Percentiles rank a stretch among this genome's conserved stretches.
Evolutionary conservation across 352 stramenopile genomes (phyloP).

Genomic region (Globisporangium takayamanum): DNA sequence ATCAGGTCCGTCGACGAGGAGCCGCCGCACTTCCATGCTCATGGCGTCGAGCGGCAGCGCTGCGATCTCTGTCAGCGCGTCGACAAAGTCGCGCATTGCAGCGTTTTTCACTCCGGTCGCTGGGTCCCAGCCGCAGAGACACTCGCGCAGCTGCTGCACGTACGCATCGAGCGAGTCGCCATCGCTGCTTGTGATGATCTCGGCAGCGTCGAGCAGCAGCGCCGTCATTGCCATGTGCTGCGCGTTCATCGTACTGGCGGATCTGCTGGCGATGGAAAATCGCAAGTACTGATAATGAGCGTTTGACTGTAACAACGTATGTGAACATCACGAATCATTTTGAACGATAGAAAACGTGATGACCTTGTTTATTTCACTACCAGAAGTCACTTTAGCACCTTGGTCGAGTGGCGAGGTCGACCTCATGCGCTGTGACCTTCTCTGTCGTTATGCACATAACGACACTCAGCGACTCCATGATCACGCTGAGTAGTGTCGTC

Average conservation of each 20-base stretch:
- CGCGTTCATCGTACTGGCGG: background rate
- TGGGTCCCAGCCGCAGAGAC: constrained; percentile 38
- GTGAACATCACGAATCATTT: too few relatives aligned
- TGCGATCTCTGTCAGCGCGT: constrained; percentile 67
- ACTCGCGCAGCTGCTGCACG: constrained; percentile 13
- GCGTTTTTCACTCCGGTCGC: constrained; percentile 7
- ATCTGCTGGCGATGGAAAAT: background rate
- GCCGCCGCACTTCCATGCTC: constrained; percentile 63
- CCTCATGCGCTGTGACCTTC: too few relatives aligned
- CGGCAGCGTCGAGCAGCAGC: constrained; percentile 1
- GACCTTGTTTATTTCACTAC: background rate
- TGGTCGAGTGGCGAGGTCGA: too few relatives aligned
- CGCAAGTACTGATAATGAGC: too few relatives aligned
- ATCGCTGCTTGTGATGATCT: background rate
- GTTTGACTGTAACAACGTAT: too few relatives aligned
- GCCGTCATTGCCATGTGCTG: background rate
- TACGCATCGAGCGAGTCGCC: constrained; percentile 10
- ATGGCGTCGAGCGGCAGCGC: constrained; percentile 57
- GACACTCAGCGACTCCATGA: background rate
- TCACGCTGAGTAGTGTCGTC: background rate
- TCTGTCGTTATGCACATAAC: background rate
- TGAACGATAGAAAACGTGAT: background rate
- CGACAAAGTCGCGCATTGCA: constrained; percentile 50
- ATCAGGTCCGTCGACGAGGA: constrained; percentile 29
- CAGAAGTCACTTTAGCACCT: background rate